These are phyloP conservation scores for Pseudogymnoascus verrucosus DNA, from an alignment of 2,329 filamentous ascomycete genomes.

Conservation along the genomic window DNA sequence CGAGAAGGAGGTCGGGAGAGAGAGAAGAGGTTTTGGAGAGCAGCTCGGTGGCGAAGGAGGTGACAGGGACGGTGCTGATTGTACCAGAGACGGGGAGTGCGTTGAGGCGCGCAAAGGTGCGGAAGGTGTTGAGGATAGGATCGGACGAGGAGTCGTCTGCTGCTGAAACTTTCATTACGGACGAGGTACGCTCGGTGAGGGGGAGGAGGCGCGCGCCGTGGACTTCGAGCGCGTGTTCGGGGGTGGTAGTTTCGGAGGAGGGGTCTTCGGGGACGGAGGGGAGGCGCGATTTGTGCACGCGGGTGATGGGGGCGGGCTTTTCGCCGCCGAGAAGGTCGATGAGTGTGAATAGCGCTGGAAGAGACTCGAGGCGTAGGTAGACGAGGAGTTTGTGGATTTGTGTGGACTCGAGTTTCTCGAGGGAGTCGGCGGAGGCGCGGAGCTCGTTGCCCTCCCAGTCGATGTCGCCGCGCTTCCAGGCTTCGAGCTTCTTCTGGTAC, in stretches of 20 bases:
- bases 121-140: slow-evolving; percentile 85
- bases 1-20: slow-evolving; percentile 63
- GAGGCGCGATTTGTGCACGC: slow-evolving; percentile 30
- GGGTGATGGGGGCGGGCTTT: slow-evolving; percentile 26
- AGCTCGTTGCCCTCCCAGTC: slow-evolving; percentile 67
- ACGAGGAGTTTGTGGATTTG: slow-evolving; percentile 62
- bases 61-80: slow-evolving; percentile 70
- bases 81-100: slow-evolving; percentile 76
- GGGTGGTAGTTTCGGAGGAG: slow-evolving; percentile 14
- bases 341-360: slow-evolving; percentile 74
- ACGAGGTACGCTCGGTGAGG: slow-evolving; percentile 85
- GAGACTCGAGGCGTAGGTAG: slow-evolving; percentile 75
- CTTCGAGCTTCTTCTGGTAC: slow-evolving; percentile 66
- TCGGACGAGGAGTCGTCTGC: slow-evolving; percentile 65
- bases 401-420: slow-evolving; percentile 41
- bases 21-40: slow-evolving; percentile 62
- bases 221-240: slow-evolving; percentile 19
- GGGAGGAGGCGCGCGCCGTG: slow-evolving; percentile 82
- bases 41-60: slow-evolving; percentile 71
- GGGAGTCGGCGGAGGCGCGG: slow-evolving; percentile 29
- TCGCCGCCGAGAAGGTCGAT: slow-evolving; percentile 67
- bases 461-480: slow-evolving; percentile 77
- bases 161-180: slow-evolving; percentile 89
- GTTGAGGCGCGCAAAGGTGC: slow-evolving; percentile 76
- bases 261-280: slow-evolving; percentile 23